Evolutionary conservation across 192 early-diverging fungal species (phyloP), one percentile per base, ranked within the genome.

Genomic region (Gamsiella multidivaricata): DNA sequence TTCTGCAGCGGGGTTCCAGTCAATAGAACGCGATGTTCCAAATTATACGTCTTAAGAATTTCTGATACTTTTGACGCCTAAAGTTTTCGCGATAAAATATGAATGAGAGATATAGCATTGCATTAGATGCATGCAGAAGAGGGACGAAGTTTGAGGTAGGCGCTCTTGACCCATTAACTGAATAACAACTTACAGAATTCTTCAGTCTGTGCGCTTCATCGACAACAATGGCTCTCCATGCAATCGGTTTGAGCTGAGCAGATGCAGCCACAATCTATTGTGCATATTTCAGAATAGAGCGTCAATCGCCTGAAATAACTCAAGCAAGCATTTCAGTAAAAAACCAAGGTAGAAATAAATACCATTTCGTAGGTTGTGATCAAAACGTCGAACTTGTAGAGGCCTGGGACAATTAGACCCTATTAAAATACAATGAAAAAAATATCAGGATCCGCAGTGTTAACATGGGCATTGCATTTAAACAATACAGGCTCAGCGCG

Each of bases 1-100:
- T 94, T 94, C 74, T 96, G 94, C 41, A 96, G 81, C 12, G 94
- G 93, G 3, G 94, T 95, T 61, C 94, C 94, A 10, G 94, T 95
- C 54, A 95, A 65, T n/a, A 95, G 80, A 2, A 95, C 82, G 11
- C 90, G 86, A 63, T 94, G 92, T 17, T 93, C 93, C 82, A 94
- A 88, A 31, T 84, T 84, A 62, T 92, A 95, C 14, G 82, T 84
- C 66, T 92, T 91, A 11, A 95, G 75, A 14, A 91, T 84, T 75
- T 95, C 94, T n/a, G 87, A 72, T 3, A 93, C 88, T 75, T 95
- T 96, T 45, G 92, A 93, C 17, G 88, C 80, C 75, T 82, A 59
- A n/a, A n/a, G n/a, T n/a, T n/a, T n/a, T n/a, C n/a, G n/a, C n/a
- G n/a, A n/a, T n/a, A n/a, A n/a, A n/a, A n/a, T n/a, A n/a, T n/a